Percentiles rank a stretch among this genome's conserved stretches.
Evolutionary conservation across 1,284 basidiomycete genomes (phyloP).

Genomic region (Cutaneotrichosporon sp.): DNA sequence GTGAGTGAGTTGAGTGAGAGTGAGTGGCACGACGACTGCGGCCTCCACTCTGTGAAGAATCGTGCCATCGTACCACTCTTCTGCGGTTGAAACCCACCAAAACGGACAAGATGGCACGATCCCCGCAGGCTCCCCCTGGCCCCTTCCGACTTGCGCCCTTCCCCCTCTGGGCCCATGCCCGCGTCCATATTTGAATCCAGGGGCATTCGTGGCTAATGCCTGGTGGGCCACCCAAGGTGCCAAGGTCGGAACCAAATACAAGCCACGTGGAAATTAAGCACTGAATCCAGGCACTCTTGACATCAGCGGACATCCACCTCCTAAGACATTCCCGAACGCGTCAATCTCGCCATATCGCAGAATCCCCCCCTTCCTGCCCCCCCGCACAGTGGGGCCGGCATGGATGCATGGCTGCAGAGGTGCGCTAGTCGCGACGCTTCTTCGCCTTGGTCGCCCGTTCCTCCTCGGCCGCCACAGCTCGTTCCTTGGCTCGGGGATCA

Average conservation of each 20-base stretch:
- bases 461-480: constrained; percentile 34
- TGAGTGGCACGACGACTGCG: not conserved
- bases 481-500: constrained; percentile 51
- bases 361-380: not conserved
- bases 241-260: too few relatives aligned
- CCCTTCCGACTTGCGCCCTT: too few relatives aligned
- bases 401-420: not conserved
- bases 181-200: too few relatives aligned
- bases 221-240: too few relatives aligned
- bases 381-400: not conserved
- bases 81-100: too few relatives aligned
- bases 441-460: constrained; percentile 21
- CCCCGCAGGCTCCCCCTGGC: too few relatives aligned
- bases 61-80: not conserved
- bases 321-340: not conserved
- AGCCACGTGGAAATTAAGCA: too few relatives aligned
- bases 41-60: not conserved
- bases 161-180: too few relatives aligned
- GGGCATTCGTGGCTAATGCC: too few relatives aligned
- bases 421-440: not conserved
- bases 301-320: too few relatives aligned
- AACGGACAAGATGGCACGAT: too few relatives aligned
- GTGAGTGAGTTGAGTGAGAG: not conserved
- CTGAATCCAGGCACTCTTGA: too few relatives aligned
- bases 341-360: not conserved